Base-by-base conservation (phyloP, 139 green algal species). In the Chlorella sp. region DNA sequence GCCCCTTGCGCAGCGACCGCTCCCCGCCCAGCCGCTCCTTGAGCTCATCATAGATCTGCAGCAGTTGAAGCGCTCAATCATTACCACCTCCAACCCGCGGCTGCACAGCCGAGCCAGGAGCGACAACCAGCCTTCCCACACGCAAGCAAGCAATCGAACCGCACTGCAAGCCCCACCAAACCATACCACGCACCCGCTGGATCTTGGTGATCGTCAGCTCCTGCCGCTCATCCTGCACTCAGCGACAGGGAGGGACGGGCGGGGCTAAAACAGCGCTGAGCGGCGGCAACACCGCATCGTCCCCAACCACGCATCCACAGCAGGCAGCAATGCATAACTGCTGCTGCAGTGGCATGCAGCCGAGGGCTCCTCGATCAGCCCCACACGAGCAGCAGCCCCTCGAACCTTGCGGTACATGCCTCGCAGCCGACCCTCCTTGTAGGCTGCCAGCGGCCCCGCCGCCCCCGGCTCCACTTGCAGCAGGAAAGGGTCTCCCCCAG, bases 141-240 rank as follows among this genome's bases (percentile, higher is more conserved):
- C n/a, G n/a, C n/a, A n/a, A n/a, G n/a, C n/a, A n/a, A n/a, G n/a
- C n/a, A n/a, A n/a, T n/a, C n/a, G n/a, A n/a, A n/a, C n/a, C n/a
- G n/a, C n/a, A n/a, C n/a, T n/a, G n/a, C n/a, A n/a, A n/a, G n/a
- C n/a, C n/a, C n/a, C n/a, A n/a, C n/a, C n/a, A n/a, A n/a, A n/a
- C n/a, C n/a, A n/a, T 60, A 21, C 15, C 2, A 15, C 51, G 51
- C 70, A 97, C 81, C 39, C 41, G 64, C 86, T 96, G 93, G 67
- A 98, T 87, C 64, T 89, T 89, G 16, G 86, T 16, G 6, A 96
- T 89, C 1, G 94, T 95, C 2, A 85, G 51, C 73, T 95, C 90
- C 90, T 98, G 95, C 7, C 93, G 89, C 0, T 92, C 88, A 73
- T 98, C 95, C 56, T 88, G 74, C 26, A 79, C 9, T 34, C 6